Percentiles rank a stretch among this genome's conserved stretches.
Conservation (phyloP, 208 protist genomes). For the Crithidia brevicula region DNA sequence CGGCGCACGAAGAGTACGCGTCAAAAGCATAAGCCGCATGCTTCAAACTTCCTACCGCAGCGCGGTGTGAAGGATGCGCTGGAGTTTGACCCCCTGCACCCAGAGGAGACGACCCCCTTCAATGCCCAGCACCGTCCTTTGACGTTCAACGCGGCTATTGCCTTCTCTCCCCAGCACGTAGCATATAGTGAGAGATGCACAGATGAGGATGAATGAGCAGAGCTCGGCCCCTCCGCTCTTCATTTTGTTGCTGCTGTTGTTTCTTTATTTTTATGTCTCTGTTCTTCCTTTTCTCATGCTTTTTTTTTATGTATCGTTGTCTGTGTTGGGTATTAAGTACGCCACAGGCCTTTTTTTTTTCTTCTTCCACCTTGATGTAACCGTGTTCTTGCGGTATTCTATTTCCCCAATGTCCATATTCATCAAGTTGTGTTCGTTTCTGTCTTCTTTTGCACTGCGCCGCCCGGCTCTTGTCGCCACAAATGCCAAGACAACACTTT, state of each 20-base stretch:
- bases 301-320: neutral
- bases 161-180: too few species aligned
- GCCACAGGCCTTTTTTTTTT: neutral
- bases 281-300: neutral
- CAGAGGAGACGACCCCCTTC: slow-evolving; percentile 33
- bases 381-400: too few species aligned
- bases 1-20: neutral
- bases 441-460: too few species aligned
- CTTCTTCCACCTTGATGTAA: neutral
- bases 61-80: neutral
- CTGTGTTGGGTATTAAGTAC: neutral
- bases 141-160: slow-evolving; percentile 31
- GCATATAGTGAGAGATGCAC: too few species aligned
- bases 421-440: too few species aligned
- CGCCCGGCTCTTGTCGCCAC: too few species aligned
- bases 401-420: too few species aligned
- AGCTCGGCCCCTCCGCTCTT: too few species aligned
- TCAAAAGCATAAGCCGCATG: neutral
- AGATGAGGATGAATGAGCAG: neutral
- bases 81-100: slow-evolving; percentile 22
- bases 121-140: slow-evolving; percentile 24
- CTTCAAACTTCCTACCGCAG: neutral
- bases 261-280: neutral
- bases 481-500: too few species aligned
- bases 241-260: too few species aligned